Evolutionary conservation across 1,284 basidiomycete genomes (phyloP), one percentile per base, ranked within the genome.

Genomic region (Ceratobasidium sp.): DNA sequence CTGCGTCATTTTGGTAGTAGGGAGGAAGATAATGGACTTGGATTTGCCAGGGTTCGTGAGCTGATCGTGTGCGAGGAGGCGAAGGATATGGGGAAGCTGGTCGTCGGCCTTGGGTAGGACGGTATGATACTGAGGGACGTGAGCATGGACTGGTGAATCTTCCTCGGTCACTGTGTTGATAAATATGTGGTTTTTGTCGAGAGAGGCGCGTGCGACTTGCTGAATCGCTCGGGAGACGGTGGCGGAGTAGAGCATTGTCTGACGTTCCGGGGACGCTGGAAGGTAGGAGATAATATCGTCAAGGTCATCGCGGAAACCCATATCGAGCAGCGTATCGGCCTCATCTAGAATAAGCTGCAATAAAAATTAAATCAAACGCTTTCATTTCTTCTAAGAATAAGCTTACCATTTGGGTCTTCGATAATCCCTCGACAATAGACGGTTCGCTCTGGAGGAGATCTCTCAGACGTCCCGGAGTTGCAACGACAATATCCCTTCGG

Each of bases 181-280:
- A 81, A 87, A 93, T 31, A 78, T 77, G 81, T 93, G 89, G 75
- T 90, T 86, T 56, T 82, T 81, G 27, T 87, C 83, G 22, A 94
- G 81, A 22, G 86, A 83, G 29, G 83, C 79, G 1, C 85, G 83
- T 0, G 91, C 90, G 62, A 94, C 83, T 78, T 92, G 87, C 64
- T 87, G 90, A 79, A 91, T 92, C 67, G 82, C 84, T 54, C 82
- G 88, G 73, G 87, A 94, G 79, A 89, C 89, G 75, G 87, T 82
- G 80, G 97, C 97, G n/a, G 94, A 97, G 85, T 99, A 98, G 77
- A 99, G 86, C 86, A 98, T 93, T 0, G 96, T 99, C 81, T 97
- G 95, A 24, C 97, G 90, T 74, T 90, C 82, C 0, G 89, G 87
- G 1, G 85, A 82, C 44, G 85, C 83, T 19, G 94, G 94, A n/a